Evolutionary conservation across 2,329 filamentous ascomycete genomes (phyloP).

Genomic region (Corynespora cassiicola): DNA sequence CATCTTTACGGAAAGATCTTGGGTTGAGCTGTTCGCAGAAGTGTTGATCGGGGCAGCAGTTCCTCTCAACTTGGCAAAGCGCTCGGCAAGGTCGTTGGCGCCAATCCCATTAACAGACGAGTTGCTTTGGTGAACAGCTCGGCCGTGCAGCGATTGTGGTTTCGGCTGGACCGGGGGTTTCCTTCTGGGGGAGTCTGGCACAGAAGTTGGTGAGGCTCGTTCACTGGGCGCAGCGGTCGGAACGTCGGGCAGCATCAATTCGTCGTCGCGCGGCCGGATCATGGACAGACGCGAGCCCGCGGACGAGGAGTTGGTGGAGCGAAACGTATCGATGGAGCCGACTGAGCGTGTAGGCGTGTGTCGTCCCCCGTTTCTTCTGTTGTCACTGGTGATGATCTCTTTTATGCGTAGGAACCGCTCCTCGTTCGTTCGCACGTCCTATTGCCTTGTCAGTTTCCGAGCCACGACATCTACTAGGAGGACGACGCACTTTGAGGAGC

Average conservation of each 20-base stretch:
- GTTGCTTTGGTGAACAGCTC: slow-evolving; percentile 55
- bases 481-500: slow-evolving; percentile 35
- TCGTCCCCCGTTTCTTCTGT: slow-evolving; percentile 63
- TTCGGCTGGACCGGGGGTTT: slow-evolving; percentile 66
- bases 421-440: slow-evolving; percentile 44
- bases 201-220: slow-evolving; percentile 23
- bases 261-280: slow-evolving; percentile 26
- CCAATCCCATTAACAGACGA: slow-evolving; percentile 22
- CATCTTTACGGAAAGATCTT: slow-evolving; percentile 47
- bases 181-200: slow-evolving; percentile 27
- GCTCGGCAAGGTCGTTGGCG: slow-evolving; percentile 40
- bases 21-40: slow-evolving; percentile 22
- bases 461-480: background rate
- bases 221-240: slow-evolving; percentile 27
- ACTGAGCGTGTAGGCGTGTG: slow-evolving; percentile 21
- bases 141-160: slow-evolving; percentile 70
- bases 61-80: slow-evolving; percentile 45
- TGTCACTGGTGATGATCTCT: slow-evolving; percentile 59
- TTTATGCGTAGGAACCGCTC: slow-evolving; percentile 56
- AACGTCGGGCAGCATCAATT: slow-evolving; percentile 43
- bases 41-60: slow-evolving; percentile 28
- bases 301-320: background rate
- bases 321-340: slow-evolving; percentile 8
- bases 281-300: slow-evolving; percentile 17
- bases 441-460: slow-evolving; percentile 9